phyloP scores from a whole-genome alignment of 2,329 filamentous ascomycete genomes.

The Claviceps humidiphila region DNA sequence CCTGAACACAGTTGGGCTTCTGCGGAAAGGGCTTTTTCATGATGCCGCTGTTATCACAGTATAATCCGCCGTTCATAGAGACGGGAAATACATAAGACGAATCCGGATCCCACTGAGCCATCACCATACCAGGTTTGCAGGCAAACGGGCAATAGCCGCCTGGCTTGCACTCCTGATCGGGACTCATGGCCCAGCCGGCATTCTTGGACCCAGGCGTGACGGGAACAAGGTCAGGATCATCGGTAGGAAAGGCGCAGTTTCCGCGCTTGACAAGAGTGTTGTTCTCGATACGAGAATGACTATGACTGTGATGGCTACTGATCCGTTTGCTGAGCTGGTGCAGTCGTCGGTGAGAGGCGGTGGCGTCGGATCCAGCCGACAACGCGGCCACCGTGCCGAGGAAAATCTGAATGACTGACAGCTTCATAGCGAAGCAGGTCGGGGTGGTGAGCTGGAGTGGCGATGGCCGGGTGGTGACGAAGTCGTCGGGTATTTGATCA shows the following conservation, averaged over 20 bases:
- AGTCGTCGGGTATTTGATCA: neutral
- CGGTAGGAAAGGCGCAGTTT: conserved; percentile 50
- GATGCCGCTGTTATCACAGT: conserved; percentile 53
- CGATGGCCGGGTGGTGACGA: neutral
- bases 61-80: conserved; percentile 66
- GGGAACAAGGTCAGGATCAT: conserved; percentile 50
- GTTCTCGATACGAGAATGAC: conserved; percentile 9
- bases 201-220: conserved; percentile 53
- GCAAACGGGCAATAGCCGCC: conserved; percentile 65
- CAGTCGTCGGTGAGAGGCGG: conserved; percentile 19
- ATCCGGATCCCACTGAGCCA: conserved; percentile 63
- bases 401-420: conserved; percentile 34
- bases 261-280: conserved; percentile 35
- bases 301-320: conserved; percentile 16
- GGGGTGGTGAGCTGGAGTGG: neutral
- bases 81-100: conserved; percentile 56
- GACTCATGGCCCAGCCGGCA: conserved; percentile 69
- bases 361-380: conserved; percentile 22
- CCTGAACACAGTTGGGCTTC: conserved; percentile 56
- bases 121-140: conserved; percentile 62
- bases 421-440: conserved; percentile 32
- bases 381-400: conserved; percentile 35
- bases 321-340: conserved; percentile 25
- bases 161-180: conserved; percentile 54
- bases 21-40: conserved; percentile 56